phyloP scores from a whole-genome alignment of 805 yeast species.

The Kuraishia floccosa region DNA sequence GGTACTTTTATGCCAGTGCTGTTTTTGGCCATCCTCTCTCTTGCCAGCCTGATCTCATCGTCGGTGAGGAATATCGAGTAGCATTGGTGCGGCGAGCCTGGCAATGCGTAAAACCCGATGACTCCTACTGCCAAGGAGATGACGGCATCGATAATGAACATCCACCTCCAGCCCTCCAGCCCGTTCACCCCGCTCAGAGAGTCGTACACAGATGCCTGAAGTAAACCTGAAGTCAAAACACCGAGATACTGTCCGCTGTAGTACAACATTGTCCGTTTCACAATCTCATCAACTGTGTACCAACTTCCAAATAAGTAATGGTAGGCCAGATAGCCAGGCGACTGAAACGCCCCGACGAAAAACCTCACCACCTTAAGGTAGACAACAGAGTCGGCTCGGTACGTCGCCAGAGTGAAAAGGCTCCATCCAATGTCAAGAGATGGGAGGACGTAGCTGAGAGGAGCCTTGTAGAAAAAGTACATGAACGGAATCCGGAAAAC shows the following conservation, averaged over 20 bases:
- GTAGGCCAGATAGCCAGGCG: conserved; percentile 48
- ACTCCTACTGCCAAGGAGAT: conserved; percentile 23
- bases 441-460: conserved; percentile 42
- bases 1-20: conserved; percentile 13
- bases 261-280: conserved; percentile 23
- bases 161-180: conserved; percentile 26
- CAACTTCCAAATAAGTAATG: conserved; percentile 25
- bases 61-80: conserved; percentile 36
- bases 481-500: conserved; percentile 54
- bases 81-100: conserved; percentile 34
- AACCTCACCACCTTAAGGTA: conserved; percentile 54
- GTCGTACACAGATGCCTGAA: conserved; percentile 20
- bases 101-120: conserved; percentile 29
- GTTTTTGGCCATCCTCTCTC: conserved; percentile 23
- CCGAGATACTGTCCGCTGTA: conserved; percentile 24
- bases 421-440: conserved; percentile 57
- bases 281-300: conserved; percentile 20
- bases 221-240: conserved; percentile 23
- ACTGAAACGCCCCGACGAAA: conserved; percentile 58
- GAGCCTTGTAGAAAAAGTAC: conserved; percentile 42
- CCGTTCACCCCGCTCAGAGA: conserved; percentile 7
- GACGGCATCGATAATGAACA: conserved; percentile 34
- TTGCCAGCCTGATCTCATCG: conserved; percentile 39
- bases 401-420: conserved; percentile 46
- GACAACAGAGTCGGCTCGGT: conserved; percentile 32